A percentile compares a stretch with the other conserved stretches of the same genome.
phyloP scores from a whole-genome alignment of 2,329 filamentous ascomycete species.

The Colletotrichum lentis region DNA sequence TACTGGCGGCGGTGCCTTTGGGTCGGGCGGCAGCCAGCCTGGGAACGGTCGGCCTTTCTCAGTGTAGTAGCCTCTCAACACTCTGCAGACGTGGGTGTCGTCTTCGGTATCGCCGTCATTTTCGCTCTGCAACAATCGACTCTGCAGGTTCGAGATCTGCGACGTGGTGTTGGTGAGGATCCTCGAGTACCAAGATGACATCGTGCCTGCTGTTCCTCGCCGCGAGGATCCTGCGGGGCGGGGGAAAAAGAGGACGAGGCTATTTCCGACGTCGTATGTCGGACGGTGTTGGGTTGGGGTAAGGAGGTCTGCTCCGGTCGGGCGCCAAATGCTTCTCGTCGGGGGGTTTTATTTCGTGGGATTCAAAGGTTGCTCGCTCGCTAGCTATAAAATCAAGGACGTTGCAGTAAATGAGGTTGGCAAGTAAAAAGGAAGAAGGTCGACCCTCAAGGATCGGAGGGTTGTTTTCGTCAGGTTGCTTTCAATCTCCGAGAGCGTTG shows the following conservation, averaged over 20 bases:
- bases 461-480: constrained; percentile 26
- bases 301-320: constrained; percentile 26
- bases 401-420: not conserved
- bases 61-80: constrained; percentile 89
- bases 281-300: constrained; percentile 34
- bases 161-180: constrained; percentile 71
- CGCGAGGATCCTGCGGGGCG: constrained; percentile 37
- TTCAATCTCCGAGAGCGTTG: constrained; percentile 25
- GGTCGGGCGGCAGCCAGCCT: constrained; percentile 87
- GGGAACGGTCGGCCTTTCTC: constrained; percentile 87
- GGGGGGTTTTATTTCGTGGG: not conserved
- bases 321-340: constrained; percentile 3
- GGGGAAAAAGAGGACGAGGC: not conserved
- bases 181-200: constrained; percentile 85
- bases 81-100: constrained; percentile 93
- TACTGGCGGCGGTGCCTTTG: constrained; percentile 71
- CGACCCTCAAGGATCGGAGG: not conserved
- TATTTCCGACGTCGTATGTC: constrained; percentile 17
- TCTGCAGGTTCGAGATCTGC: constrained; percentile 70
- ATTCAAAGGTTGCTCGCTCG: constrained; percentile 19
- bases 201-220: constrained; percentile 49
- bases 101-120: constrained; percentile 80
- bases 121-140: constrained; percentile 73
- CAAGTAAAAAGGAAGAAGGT: not conserved
- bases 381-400: not conserved